These are phyloP conservation scores for Penstemon eatonii DNA, from an alignment of 257 asterid species.

Conservation along the genomic window DNA sequence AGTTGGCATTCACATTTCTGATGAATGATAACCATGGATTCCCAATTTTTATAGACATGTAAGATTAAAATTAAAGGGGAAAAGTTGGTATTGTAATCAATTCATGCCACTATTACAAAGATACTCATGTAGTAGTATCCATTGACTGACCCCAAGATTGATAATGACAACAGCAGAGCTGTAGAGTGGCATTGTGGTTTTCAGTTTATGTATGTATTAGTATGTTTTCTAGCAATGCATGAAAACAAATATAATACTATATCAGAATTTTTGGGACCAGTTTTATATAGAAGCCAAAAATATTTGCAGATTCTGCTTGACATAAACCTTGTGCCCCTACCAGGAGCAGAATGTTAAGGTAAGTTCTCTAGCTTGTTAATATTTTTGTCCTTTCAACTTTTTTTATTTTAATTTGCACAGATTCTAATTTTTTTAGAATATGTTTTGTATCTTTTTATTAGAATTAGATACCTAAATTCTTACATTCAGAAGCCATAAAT, in stretches of 20 bases:
- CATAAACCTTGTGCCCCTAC: conserved; percentile 40
- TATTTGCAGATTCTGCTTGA: conserved; percentile 39
- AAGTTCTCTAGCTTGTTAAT: not conserved
- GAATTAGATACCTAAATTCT: too few species aligned
- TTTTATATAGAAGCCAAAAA: conserved; percentile 23
- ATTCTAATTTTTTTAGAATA: too few species aligned
- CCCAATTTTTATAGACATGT: conserved; percentile 22
- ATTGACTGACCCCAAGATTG: conserved; percentile 56
- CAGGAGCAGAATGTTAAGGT: conserved; percentile 29
- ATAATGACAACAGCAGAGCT: conserved; percentile 43
- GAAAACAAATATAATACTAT: conserved; percentile 30
- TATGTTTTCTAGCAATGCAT: conserved; percentile 27
- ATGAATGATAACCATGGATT: conserved; percentile 35
- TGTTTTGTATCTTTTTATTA: too few species aligned
- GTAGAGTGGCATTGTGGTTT: conserved; percentile 39
- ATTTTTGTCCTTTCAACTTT: not conserved
- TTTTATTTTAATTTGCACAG: not conserved
- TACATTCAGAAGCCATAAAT: too few species aligned
- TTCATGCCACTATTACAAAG: conserved; percentile 46
- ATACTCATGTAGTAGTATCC: conserved; percentile 35
- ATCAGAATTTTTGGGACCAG: conserved; percentile 49
- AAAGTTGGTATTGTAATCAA: conserved; percentile 40
- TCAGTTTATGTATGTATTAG: conserved; percentile 28
- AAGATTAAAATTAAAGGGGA: conserved; percentile 19
- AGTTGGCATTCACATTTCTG: conserved; percentile 42